Evolutionary conservation across 2,329 filamentous ascomycete genomes (phyloP).

Genomic region (Colletotrichum sp.): DNA sequence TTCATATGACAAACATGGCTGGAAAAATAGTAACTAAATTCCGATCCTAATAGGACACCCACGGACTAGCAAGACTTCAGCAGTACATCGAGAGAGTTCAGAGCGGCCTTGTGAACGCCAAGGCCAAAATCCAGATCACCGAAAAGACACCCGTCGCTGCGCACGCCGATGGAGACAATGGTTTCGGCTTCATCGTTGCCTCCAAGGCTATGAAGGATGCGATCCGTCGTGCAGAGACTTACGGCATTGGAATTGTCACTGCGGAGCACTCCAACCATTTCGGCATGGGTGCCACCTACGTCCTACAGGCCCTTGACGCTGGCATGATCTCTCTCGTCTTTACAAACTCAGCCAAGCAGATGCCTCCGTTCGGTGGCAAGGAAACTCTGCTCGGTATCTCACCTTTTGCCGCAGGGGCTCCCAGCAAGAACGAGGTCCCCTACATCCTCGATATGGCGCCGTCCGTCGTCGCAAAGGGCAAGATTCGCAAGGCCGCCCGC

Average conservation of each 20-base stretch:
- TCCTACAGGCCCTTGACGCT: conserved; percentile 76
- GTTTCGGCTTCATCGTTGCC: conserved; percentile 77
- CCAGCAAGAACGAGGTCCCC: conserved; percentile 55
- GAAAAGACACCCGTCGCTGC: conserved; percentile 75
- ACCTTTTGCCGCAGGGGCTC: conserved; percentile 78
- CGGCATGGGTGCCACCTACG: conserved; percentile 82
- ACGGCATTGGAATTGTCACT: conserved; percentile 77
- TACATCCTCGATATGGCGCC: conserved; percentile 82
- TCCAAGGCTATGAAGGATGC: conserved; percentile 69
- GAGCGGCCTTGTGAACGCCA: conserved; percentile 69
- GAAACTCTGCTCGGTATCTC: conserved; percentile 75
- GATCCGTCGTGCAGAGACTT: conserved; percentile 66
- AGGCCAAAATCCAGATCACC: conserved; percentile 60
- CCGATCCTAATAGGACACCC: conserved; percentile 56
- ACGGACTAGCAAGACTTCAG: conserved; percentile 77
- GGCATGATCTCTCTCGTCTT: conserved; percentile 74
- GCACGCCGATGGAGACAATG: conserved; percentile 70
- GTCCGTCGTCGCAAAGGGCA: conserved; percentile 69
- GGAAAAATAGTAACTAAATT: neutral
- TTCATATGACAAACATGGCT: too few relatives aligned
- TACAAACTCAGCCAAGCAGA: conserved; percentile 73
- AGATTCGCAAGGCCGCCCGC: conserved; percentile 72
- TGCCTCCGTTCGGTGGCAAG: conserved; percentile 73
- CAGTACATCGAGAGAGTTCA: conserved; percentile 78
- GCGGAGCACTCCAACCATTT: conserved; percentile 83